These are phyloP conservation scores for Gymnopilus junonius DNA, from an alignment of 768 basidiomycete genomes.

Conservation along the genomic window DNA sequence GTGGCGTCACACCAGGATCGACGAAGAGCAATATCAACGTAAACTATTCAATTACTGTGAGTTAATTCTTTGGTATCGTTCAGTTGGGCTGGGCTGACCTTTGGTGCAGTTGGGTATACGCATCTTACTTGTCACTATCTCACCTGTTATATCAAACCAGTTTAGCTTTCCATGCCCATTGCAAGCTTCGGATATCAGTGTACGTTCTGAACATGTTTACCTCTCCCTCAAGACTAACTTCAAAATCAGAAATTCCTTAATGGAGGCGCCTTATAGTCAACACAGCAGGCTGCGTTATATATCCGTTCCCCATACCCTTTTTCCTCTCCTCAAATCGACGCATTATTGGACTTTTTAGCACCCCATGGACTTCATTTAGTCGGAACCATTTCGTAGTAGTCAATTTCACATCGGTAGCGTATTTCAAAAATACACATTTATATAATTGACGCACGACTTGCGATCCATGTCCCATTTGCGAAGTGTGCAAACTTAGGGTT, in stretches of 20 bases:
- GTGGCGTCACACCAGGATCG: constrained; percentile 54
- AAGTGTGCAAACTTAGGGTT: not conserved
- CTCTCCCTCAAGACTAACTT: not conserved
- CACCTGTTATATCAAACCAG: constrained; percentile 65
- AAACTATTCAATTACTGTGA: constrained; percentile 68
- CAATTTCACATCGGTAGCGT: not conserved
- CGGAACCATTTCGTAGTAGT: not conserved
- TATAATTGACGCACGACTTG: not conserved
- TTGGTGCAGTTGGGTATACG: constrained; percentile 59
- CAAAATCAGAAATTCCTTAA: not conserved
- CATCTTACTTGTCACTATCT: constrained; percentile 67
- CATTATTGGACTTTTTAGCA: not conserved
- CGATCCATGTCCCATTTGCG: not conserved
- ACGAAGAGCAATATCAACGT: constrained; percentile 55
- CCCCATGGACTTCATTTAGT: not conserved
- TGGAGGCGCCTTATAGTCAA: not conserved
- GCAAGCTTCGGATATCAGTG: constrained; percentile 24
- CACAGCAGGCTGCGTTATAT: not conserved
- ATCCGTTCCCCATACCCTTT: not conserved
- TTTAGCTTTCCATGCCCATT: constrained; percentile 72
- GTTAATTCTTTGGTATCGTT: constrained; percentile 22
- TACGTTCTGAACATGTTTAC: constrained; percentile 5
- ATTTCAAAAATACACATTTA: not conserved
- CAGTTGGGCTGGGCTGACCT: not conserved
- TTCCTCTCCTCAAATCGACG: not conserved